Base-by-base conservation (phyloP, 2,329 filamentous ascomycete genomes). In the Zopfia rhizophila region DNA sequence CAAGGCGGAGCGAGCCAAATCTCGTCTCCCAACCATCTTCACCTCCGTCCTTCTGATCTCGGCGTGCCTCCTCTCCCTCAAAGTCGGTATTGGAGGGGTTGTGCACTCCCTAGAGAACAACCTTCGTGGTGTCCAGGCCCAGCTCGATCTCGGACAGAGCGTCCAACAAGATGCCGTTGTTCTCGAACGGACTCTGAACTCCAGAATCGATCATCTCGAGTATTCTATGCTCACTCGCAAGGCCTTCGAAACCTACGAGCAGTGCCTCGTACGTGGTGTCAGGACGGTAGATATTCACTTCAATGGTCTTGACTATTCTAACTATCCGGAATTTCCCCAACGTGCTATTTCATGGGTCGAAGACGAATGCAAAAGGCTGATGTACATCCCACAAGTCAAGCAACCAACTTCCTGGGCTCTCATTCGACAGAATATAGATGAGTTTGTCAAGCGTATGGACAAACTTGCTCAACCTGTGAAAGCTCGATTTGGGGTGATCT, bases 221-320 rank as follows among this genome's bases (percentile, higher is more conserved):
- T 10, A 17, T 12, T 17, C 29, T 16, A 25, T 42, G n/a, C 30
- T 16, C 10, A 11, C 14, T 2, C 23, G 16, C 18, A 13, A 14
- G n/a, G n/a, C n/a, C 5, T 18, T 21, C 16, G 65, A 68, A 30
- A 57, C 40, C 2, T 51, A 69, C 21, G 45, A 57, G 10, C 38
- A 63, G 7, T 69, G 65, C 28, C 58, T 68, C 10, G 50, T 39
- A 7, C 63, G 63, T 7, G 63, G 58, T 7, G 48, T 61, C 5
- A 25, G 32, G 2, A 11, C 28, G 3, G 59, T 51, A 2, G 23
- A 64, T n/a, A 10, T 31, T 1, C 31, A 53, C 3, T 52, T 58
- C 11, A 22, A 36, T 23, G 47, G 40, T 3, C 4, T 45, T 3
- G 46, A 51, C 1, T 64, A 58, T 21, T 28, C 48, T 6, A 33